A percentile compares a stretch with the other conserved stretches of the same genome.
Evolutionary conservation across 73 alveolate species (phyloP).

Genomic region (Uronychia setigera): DNA sequence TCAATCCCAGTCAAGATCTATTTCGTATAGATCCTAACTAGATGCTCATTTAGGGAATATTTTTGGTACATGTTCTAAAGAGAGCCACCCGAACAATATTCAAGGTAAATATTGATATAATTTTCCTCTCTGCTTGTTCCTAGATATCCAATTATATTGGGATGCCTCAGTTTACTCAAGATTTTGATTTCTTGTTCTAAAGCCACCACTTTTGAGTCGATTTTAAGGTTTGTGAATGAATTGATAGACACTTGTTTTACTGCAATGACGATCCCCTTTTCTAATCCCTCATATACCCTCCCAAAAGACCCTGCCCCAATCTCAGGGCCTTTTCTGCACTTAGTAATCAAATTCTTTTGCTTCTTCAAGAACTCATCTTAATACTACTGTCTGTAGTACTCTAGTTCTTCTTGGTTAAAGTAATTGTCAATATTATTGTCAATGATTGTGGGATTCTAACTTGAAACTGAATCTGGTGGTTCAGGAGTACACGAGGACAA

Average conservation of each 20-base stretch:
- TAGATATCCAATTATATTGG: slow-evolving; percentile 77
- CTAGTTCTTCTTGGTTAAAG: slow-evolving; percentile 23
- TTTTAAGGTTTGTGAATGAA: background rate
- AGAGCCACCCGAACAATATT: slow-evolving; percentile 85
- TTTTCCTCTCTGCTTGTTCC: slow-evolving; percentile 67
- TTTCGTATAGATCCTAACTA: slow-evolving; percentile 70
- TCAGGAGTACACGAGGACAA: background rate
- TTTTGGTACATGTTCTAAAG: slow-evolving; percentile 58
- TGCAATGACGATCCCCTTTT: slow-evolving; percentile 33
- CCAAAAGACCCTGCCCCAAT: slow-evolving; percentile 52
- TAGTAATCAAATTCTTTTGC: background rate
- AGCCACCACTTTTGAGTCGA: slow-evolving; percentile 21
- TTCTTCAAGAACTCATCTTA: slow-evolving; percentile 12
- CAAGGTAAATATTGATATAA: slow-evolving; percentile 80
- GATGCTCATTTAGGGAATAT: slow-evolving; percentile 70
- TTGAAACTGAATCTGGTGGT: background rate
- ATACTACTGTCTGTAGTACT: slow-evolving; percentile 10
- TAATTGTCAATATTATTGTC: slow-evolving; percentile 42
- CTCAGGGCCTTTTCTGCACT: slow-evolving; percentile 6
- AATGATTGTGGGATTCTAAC: background rate
- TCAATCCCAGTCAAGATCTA: slow-evolving; percentile 90
- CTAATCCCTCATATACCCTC: slow-evolving; percentile 25
- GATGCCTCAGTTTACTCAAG: slow-evolving; percentile 60
- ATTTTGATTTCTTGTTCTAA: slow-evolving; percentile 31
- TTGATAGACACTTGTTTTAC: slow-evolving; percentile 21